Conservation (phyloP, 495 filamentous ascomycete species). For the Hypoxylon subgilvum region DNA sequence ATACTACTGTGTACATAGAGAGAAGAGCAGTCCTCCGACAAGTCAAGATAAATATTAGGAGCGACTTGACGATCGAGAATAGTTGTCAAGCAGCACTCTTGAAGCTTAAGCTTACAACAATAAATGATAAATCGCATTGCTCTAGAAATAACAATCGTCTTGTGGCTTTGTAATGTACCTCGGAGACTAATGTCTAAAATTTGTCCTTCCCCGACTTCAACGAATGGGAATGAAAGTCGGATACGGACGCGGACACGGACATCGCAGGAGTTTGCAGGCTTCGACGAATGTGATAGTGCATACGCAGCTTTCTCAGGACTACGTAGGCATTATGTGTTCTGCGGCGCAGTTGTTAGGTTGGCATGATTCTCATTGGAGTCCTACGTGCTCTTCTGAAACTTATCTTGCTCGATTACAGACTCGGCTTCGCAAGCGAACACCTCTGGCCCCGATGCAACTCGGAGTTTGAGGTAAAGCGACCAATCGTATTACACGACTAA, state of each 20-base stretch:
- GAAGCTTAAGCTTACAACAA: conserved; percentile 43
- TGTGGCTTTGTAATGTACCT: no score
- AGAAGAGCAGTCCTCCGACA: conserved; percentile 28
- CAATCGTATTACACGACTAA: conserved; percentile 34
- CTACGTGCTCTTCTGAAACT: no score
- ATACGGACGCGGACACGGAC: no score
- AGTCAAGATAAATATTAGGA: conserved; percentile 16
- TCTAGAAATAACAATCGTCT: conserved; percentile 12
- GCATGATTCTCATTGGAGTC: no score
- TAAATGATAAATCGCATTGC: conserved; percentile 44
- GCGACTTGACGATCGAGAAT: conserved; percentile 22
- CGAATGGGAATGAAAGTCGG: no score
- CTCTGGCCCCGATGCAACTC: conserved; percentile 24
- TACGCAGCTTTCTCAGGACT: no score
- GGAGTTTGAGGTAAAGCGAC: conserved; percentile 20
- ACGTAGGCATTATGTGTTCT: neutral
- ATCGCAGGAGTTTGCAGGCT: no score
- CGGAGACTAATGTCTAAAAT: no score
- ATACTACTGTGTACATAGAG: conserved; percentile 43
- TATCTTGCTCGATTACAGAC: no score
- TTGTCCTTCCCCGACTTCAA: no score
- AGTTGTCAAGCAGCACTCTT: conserved; percentile 39
- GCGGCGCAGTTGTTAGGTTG: no score
- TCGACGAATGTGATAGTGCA: no score
- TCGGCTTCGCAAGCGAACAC: neutral